Base-by-base conservation (phyloP, 495 filamentous ascomycete genomes). In the Hypoxylon crocopeplum region DNA sequence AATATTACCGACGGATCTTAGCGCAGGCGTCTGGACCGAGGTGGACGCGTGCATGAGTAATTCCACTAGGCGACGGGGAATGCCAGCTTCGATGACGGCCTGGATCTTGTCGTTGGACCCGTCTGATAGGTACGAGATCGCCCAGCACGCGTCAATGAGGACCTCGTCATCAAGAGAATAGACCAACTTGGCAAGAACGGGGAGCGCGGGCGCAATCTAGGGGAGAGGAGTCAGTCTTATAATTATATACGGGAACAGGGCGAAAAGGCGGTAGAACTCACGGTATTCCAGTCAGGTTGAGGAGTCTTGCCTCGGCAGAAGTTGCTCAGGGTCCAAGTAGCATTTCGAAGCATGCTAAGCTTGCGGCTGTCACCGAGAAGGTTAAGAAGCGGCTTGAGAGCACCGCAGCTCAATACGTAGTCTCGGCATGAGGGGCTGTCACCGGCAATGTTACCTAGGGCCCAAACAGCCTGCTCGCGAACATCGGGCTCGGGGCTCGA, bases 281-380 rank as follows among this genome's bases (percentile, higher is more conserved):
- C 92, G 2, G 91, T 97, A 69, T 87, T 83, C 95, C 95, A 99
- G 72, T 99, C 94, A 15, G 95, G 95, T 76, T 99, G 95, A 30
- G 95, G 95, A 3, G 93, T 97, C 84, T 98, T 99, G 75, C 95
- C 95, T 82, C 95, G 93, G 79, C 95, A 99, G 80, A 99, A 99
- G 80, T 99, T 99, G 82, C 95, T 98, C 45, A 99, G 81, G 19
- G 95, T 99, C 95, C 95, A 99, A 20, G 95, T 98, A 19, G 95
- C 95, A 72, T 99, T 99, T 48, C 95, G 84, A 32, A 99, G 86
- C 95, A 99, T 99, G 82, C 92, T 97, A 44, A 99, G 82, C 83
- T 99, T 99, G 66, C 95, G 90, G 80, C 93, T 96, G 74, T 99
- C 95, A 34, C 93, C 94, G 36, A 98, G 86, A 32, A 98, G 84